phyloP scores from a whole-genome alignment of 768 basidiomycete genomes.

The Pleurotus ostreatus region DNA sequence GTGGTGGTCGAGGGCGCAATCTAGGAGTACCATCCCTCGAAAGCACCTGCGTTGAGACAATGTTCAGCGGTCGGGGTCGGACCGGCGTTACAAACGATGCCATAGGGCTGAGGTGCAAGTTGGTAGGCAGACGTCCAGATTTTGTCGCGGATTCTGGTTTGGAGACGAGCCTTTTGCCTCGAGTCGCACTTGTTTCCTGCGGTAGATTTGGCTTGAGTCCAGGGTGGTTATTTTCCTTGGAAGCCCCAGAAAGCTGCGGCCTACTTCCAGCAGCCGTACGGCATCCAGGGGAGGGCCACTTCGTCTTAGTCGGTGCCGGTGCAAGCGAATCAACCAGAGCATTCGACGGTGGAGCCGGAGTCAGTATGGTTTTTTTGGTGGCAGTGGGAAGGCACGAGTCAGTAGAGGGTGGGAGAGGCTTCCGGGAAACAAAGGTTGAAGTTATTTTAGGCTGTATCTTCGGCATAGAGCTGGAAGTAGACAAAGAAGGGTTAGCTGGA shows the following conservation, averaged over 20 bases:
- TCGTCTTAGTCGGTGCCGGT: background rate
- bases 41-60: background rate
- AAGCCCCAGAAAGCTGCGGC: background rate
- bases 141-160: too few species aligned
- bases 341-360: too few species aligned
- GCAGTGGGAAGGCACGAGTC: too few species aligned
- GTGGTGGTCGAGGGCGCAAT: background rate
- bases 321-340: too few species aligned
- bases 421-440: background rate
- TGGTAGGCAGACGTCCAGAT: background rate
- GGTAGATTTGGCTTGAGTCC: too few species aligned
- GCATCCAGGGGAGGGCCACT: background rate
- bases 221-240: background rate
- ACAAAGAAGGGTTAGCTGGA: background rate
- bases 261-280: too few species aligned
- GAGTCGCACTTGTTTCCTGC: too few species aligned
- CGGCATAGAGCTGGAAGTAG: background rate
- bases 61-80: background rate
- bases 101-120: background rate
- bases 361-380: too few species aligned
- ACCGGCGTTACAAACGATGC: background rate
- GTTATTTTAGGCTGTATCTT: background rate
- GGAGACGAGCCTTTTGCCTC: too few species aligned
- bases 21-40: background rate
- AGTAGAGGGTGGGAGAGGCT: too few species aligned